Evolutionary conservation across 768 basidiomycete genomes (phyloP), one percentile per base, ranked within the genome.

Genomic region (Artomyces pyxidatus): DNA sequence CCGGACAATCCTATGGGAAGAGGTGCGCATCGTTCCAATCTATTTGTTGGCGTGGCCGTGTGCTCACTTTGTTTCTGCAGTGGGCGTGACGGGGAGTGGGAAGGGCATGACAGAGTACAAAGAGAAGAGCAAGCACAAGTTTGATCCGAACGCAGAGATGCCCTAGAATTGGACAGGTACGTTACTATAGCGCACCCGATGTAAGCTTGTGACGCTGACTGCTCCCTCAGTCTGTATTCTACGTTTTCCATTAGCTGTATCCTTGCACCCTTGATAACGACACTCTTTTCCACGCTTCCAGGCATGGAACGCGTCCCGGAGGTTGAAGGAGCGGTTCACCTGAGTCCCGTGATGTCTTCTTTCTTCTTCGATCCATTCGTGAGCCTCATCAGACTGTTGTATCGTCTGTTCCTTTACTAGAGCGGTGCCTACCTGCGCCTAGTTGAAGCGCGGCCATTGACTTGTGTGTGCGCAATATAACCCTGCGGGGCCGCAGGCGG

Each of bases 1-100:
- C 92, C 92, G 11, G 91, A 92, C 56, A 92, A 93, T 62, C 91
- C 91, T 10, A 63, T 89, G 17, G 92, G 91, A 22, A 78, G 73
- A 76, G 91, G 91, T 87, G 58, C 39, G 77, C 62, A 50, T 51
- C 40, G 49, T 65, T 57, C 55, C 16, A 37, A 65, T 63, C 27
- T 48, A 48, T 17, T 52, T 46, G 10, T 44, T 10, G 17, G 27
- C 0, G 28, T 45, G 41, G 35, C 35, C 28, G 38, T 22, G 21
- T 25, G n/a, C 40, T 45, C 14, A 35, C 41, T 40, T 47, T 38
- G 37, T 27, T 45, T 41, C 50, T 39, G 21, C 22, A 51, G 35
- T 56, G 23, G 58, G 46, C 19, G 42, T 44, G 16, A 49, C 45
- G 29, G 54, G 49, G 45, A 51, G 50, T 26, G 52, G 50, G 37